Evolutionary conservation across 768 basidiomycete species (phyloP), one percentile per base, ranked within the genome.

Genomic region (Lactarius tabidus): DNA sequence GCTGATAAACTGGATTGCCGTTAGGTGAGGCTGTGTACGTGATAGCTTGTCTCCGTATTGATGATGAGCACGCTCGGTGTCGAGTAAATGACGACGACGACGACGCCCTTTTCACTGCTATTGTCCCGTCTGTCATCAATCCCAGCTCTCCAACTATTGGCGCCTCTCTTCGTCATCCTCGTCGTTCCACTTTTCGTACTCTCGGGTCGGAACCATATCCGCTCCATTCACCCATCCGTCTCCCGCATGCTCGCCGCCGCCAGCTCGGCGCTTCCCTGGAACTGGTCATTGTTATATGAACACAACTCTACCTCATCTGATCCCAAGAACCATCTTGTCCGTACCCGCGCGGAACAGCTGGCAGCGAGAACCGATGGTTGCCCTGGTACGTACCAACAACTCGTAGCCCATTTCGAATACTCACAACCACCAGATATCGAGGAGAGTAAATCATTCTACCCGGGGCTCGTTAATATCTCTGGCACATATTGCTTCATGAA

Each of bases 401-500:
- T 59, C 36, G 15, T 20, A 36, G 8, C 51, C n/a, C 14, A 14
- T 33, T 35, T 35, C 35, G 56, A 57, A 33, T 17, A 26, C 8
- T 51, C 23, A 51, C 15, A 14, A 51, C 23, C 31, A 2, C 14
- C 12, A 38, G 57, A 60, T 43, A 48, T 52, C 20, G 68, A 71
- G 51, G 69, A 74, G 60, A 71, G 81, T 18, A 80, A 17, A 2
- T 51, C 81, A 26, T 82, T 86, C 71, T 97, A 92, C 75, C 90
- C 95, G 2, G 95, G 95, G 0, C 87, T 98, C 57, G 90, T 97
- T 72, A 98, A 98, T 72, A 89, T 95, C 41, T 95, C 94, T 10
- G 95, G 95, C 14, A 96, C 94, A 59, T 91, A 96, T 69, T 98
- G 96, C 73, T 98, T 97, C 79, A 91, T 98, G 87, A 96, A 98